Evolutionary conservation across 2,329 filamentous ascomycete genomes (phyloP).

Genomic region (Hypoxylon sp.): DNA sequence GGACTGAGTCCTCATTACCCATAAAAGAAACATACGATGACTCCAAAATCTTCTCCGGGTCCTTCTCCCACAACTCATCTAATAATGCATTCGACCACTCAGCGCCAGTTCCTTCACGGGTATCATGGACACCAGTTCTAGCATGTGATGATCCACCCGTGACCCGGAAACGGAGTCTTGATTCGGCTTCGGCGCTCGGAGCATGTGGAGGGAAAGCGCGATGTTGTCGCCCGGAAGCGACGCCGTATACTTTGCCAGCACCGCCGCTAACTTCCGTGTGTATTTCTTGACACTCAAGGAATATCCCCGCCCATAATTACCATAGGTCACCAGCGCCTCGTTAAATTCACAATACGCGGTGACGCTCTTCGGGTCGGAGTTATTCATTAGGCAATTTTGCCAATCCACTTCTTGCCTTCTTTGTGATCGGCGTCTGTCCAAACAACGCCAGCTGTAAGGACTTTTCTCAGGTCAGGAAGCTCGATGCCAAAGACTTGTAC

Average conservation of each 20-base stretch:
- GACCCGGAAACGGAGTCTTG: slow-evolving; percentile 44
- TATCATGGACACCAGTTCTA: slow-evolving; percentile 48
- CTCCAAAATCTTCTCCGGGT: slow-evolving; percentile 41
- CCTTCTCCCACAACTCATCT: slow-evolving; percentile 36
- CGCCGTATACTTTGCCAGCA: slow-evolving; percentile 39
- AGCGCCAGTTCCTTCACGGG: slow-evolving; percentile 34
- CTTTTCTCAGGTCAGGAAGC: slow-evolving; percentile 43
- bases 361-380: slow-evolving; percentile 39
- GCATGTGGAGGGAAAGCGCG: slow-evolving; percentile 45
- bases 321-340: slow-evolving; percentile 36
- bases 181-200: slow-evolving; percentile 37
- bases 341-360: slow-evolving; percentile 31
- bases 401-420: slow-evolving; percentile 42
- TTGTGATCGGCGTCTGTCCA: slow-evolving; percentile 48
- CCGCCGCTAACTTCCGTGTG: slow-evolving; percentile 39
- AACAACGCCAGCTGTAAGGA: slow-evolving; percentile 41
- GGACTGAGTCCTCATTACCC: slow-evolving; percentile 37
- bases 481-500: slow-evolving; percentile 46
- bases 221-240: slow-evolving; percentile 39
- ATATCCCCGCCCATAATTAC: slow-evolving; percentile 34
- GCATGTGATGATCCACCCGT: slow-evolving; percentile 47
- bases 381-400: slow-evolving; percentile 43
- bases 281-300: slow-evolving; percentile 39
- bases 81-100: slow-evolving; percentile 38
- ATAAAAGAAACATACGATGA: slow-evolving; percentile 47